phyloP scores from a whole-genome alignment of 306 rosid genomes.

The Elaeagnus macrophylla region DNA sequence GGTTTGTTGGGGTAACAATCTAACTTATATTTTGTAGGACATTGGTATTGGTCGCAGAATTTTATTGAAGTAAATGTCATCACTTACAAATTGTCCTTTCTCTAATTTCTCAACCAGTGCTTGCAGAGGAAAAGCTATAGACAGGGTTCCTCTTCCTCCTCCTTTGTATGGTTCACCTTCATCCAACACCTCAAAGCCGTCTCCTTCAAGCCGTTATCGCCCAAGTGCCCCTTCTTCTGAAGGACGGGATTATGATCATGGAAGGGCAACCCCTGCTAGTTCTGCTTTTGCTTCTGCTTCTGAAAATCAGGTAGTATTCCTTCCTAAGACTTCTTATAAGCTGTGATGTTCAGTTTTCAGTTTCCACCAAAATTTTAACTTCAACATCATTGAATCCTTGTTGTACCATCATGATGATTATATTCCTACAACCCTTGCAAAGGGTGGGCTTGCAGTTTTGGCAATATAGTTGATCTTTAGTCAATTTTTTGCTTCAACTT shows the following conservation, averaged over 20 bases:
- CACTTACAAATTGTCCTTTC: slow-evolving; percentile 8
- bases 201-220: slow-evolving; percentile 34
- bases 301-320: slow-evolving; percentile 50
- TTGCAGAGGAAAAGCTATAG: slow-evolving; percentile 53
- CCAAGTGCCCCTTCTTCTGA: slow-evolving; percentile 51
- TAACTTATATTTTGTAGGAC: slow-evolving; percentile 8
- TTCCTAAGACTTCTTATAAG: slow-evolving; percentile 1
- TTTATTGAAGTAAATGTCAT: slow-evolving; percentile 1
- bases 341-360: background rate
- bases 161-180: slow-evolving; percentile 67
- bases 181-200: slow-evolving; percentile 34
- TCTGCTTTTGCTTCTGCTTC: slow-evolving; percentile 39
- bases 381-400: background rate
- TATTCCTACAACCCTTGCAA: background rate
- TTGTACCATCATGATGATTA: background rate
- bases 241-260: slow-evolving; percentile 16
- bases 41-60: slow-evolving; percentile 7
- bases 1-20: slow-evolving; percentile 63
- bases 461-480: background rate
- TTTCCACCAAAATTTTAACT: slow-evolving; percentile 1
- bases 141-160: slow-evolving; percentile 81
- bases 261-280: slow-evolving; percentile 28
- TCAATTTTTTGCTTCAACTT: background rate
- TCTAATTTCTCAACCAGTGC: slow-evolving; percentile 30
- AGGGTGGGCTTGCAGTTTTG: no score